phyloP scores from a whole-genome alignment of 176 grass and related monocot species.

The Juncus effusus region DNA sequence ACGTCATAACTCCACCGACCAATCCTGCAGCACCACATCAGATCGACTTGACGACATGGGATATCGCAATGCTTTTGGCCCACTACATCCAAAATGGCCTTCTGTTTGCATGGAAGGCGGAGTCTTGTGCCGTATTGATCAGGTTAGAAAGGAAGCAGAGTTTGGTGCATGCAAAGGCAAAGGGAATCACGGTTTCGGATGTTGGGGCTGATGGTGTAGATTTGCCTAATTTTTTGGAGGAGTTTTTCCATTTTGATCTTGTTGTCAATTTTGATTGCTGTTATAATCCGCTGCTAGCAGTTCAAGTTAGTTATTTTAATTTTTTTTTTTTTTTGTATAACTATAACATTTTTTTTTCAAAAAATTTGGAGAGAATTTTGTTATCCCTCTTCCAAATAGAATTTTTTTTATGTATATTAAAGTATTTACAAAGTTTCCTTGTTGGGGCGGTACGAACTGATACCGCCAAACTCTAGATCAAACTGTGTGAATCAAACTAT shows the following conservation, averaged over 20 bases:
- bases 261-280: slow-evolving; percentile 11
- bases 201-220: slow-evolving; percentile 12
- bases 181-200: slow-evolving; percentile 9
- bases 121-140: slow-evolving; percentile 1
- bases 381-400: no score
- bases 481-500: no score
- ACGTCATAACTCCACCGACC: slow-evolving; percentile 1
- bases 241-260: slow-evolving; percentile 28
- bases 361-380: no score
- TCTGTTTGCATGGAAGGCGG: slow-evolving; percentile 6
- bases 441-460: no score
- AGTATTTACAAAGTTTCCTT: no score
- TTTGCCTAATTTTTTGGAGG: slow-evolving; percentile 14
- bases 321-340: not conserved
- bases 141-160: slow-evolving; percentile 21
- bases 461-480: no score
- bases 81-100: slow-evolving; percentile 50
- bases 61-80: slow-evolving; percentile 30
- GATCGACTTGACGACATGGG: slow-evolving; percentile 35
- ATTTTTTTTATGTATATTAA: no score
- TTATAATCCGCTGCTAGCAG: slow-evolving; percentile 9
- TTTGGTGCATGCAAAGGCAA: slow-evolving; percentile 39
- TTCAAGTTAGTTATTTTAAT: not conserved
- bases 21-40: slow-evolving; percentile 5
- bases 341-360: no score